Base-by-base conservation (phyloP, 2,329 filamentous ascomycete genomes). In the Stemphylium vesicarium region DNA sequence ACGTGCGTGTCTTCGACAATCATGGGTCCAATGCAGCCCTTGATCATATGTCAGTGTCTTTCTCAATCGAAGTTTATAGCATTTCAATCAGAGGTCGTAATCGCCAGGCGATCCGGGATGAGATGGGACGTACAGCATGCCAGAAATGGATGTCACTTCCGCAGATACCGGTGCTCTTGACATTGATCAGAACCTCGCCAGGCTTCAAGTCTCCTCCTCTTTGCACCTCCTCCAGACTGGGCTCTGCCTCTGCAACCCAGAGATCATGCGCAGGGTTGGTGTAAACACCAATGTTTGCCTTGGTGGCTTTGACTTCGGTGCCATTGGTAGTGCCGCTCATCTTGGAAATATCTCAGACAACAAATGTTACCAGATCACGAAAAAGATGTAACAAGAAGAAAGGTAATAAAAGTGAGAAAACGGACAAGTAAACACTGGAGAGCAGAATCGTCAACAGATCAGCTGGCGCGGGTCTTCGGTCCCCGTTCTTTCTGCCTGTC, bases 91-190 rank as follows among this genome's bases (percentile, higher is more conserved):
- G 26, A 24, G 12, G 33, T 36, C 40, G 7, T 39, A 15, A n/a
- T 22, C 16, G 37, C 15, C 31, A n/a, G 13, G 13, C 22, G 11
- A 12, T 40, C 22, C 32, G 20, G 22, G 26, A 29, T 29, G 9
- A 16, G 2, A 37, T 33, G n/a, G 4, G 32, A 62, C 72, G 15
- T 70, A 74, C 94, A 44, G 90, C 89, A 74, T 96, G 91, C 94
- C 94, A 98, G 82, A 98, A 98, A 80, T 98, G 94, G 52, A 98
- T 88, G 77, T 97, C 93, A 57, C 81, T 95, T 86, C 94, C 94
- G 82, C 95, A 98, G 70, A 98, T 98, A 53, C 95, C 95, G 7
- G 94, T 97, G 78, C 91, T 96, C 78, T 94, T 91, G 76, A 98
- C 86, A 50, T 91, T 91, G 59, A 98, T 77, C 22, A 91, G 92